These are phyloP conservation scores for Fusarium armeniacum DNA, from an alignment of 2,329 filamentous ascomycete genomes.

Conservation along the genomic window DNA sequence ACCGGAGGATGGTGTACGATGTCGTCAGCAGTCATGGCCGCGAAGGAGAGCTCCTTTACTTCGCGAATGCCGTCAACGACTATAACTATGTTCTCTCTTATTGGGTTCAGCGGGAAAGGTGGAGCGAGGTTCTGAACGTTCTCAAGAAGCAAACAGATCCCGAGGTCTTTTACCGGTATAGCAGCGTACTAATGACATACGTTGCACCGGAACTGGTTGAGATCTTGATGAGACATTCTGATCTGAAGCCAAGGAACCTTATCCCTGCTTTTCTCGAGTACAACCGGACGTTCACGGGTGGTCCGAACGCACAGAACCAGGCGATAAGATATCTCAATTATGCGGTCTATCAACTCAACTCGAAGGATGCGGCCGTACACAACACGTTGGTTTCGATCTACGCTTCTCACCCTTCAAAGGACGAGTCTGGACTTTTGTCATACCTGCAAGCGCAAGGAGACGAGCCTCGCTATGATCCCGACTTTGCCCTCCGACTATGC, in stretches of 20 bases:
- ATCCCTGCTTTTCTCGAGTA: constrained; percentile 96
- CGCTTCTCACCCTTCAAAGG: constrained; percentile 84
- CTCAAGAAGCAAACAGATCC: constrained; percentile 93
- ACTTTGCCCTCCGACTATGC: constrained; percentile 95
- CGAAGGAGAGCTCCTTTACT: constrained; percentile 92
- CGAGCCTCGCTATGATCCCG: constrained; percentile 89
- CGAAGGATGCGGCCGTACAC: constrained; percentile 88
- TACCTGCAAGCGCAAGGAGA: constrained; percentile 93
- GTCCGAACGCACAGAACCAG: constrained; percentile 81
- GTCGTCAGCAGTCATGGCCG: constrained; percentile 95
- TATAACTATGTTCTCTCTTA: constrained; percentile 96
- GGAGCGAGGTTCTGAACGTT: constrained; percentile 87
- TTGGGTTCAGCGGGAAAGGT: constrained; percentile 96
- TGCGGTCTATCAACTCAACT: constrained; percentile 87
- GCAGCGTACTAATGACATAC: constrained; percentile 95
- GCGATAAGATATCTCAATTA: constrained; percentile 94
- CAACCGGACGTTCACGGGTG: constrained; percentile 79
- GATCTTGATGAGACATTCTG: constrained; percentile 91
- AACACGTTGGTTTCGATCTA: constrained; percentile 98
- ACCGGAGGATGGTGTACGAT: constrained; percentile 93
- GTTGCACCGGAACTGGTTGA: constrained; percentile 89
- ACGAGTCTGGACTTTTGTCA: constrained; percentile 86
- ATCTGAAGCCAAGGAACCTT: constrained; percentile 86
- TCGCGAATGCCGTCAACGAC: constrained; percentile 89
- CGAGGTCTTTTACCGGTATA: constrained; percentile 96